Base-by-base conservation (phyloP, 805 yeast genomes). In the Sungouiozyma ichnusensis region DNA sequence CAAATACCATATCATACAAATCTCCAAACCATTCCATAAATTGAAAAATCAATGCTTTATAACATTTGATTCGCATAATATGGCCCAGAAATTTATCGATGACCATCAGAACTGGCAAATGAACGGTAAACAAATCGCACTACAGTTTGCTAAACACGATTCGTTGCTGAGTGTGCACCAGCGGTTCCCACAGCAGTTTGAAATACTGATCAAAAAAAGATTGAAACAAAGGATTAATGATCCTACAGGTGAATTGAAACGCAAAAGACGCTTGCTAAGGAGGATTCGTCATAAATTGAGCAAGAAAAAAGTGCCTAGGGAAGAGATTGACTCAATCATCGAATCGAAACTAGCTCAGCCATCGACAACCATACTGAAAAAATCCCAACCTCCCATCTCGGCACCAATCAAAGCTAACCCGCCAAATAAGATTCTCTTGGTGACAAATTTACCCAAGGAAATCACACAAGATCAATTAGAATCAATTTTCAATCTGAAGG, bases 341-440 rank as follows among this genome's bases (percentile, higher is more conserved):
- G 9, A 24, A 24, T 24, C 29, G 11, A 24, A 24, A 11, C 6
- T 6, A 24, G 29, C 29, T 7, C 6, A 11, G 6, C 29, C 11
- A 7, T 6, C 29, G 29, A 11, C 29, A 24, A 24, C 29, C n/a
- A n/a, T n/a, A n/a, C n/a, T n/a, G n/a, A n/a, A n/a, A n/a, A n/a
- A n/a, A n/a, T n/a, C n/a, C n/a, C n/a, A n/a, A n/a, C n/a, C n/a
- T n/a, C n/a, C n/a, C n/a, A n/a, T n/a, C n/a, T n/a, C n/a, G n/a
- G n/a, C n/a, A n/a, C n/a, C n/a, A n/a, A n/a, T n/a, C n/a, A n/a
- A n/a, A n/a, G n/a, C n/a, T n/a, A 58, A 58, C 19, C 86, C 86
- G 15, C 92, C 95, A 0, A 75, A 85, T 63, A 80, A 75, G 42
- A 68, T 76, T 4, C 60, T 88, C 31, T 69, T 88, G 40, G 57